Percentiles rank a stretch among this genome's conserved stretches.
These are phyloP conservation scores for Caloboletus firmus DNA, from an alignment of 1,284 basidiomycete genomes.

Conservation along the genomic window DNA sequence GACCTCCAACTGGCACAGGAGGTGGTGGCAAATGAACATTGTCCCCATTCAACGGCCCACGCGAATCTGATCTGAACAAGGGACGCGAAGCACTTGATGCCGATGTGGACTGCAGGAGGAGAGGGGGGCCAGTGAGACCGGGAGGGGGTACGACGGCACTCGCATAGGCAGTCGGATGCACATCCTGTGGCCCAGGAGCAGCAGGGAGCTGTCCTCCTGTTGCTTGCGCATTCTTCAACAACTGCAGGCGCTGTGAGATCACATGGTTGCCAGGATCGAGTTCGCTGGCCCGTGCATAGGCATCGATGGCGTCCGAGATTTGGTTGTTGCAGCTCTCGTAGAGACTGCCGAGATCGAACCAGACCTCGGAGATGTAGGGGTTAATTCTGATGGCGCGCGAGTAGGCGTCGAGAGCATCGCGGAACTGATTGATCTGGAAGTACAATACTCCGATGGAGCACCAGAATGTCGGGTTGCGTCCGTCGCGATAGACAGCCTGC, in stretches of 20 bases:
- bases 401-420: conserved; percentile 97
- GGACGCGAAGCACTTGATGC: conserved; percentile 42
- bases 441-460: conserved; percentile 99
- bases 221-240: conserved; percentile 80
- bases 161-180: conserved; percentile 92
- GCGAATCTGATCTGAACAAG: conserved; percentile 63
- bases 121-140: conserved; percentile 59
- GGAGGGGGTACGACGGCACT: conserved; percentile 68
- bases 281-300: conserved; percentile 90
- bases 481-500: conserved; percentile 97
- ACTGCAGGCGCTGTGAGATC: conserved; percentile 75
- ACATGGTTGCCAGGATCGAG: conserved; percentile 80
- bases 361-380: conserved; percentile 98
- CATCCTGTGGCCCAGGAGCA: conserved; percentile 89
- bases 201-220: conserved; percentile 78
- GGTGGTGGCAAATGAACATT: conserved; percentile 63
- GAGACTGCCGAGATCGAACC: conserved; percentile 96
- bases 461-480: conserved; percentile 99
- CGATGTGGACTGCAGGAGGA: conserved; percentile 54
- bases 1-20: conserved; percentile 45
- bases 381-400: conserved; percentile 98
- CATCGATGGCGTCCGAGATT: conserved; percentile 97
- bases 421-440: conserved; percentile 99
- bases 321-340: conserved; percentile 99
- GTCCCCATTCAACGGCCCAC: conserved; percentile 50